These are phyloP conservation scores for Boechera divaricarpa DNA, from an alignment of 345 rosid genomes.

Conservation along the genomic window DNA sequence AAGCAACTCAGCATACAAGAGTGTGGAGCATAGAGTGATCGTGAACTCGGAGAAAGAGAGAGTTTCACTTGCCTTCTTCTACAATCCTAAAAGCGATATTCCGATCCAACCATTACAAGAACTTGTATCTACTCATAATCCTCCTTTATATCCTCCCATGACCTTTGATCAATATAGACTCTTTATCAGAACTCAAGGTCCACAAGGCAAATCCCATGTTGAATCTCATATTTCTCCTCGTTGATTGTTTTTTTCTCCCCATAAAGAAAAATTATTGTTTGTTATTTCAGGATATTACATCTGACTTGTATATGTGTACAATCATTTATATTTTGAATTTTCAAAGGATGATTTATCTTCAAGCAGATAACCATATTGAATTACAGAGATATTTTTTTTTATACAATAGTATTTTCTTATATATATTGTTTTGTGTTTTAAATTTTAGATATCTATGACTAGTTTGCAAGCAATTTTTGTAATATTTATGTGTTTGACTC, in stretches of 20 bases:
- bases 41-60: conserved; percentile 74
- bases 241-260: conserved; percentile 16
- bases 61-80: conserved; percentile 86
- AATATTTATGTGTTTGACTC: too few species aligned
- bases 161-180: conserved; percentile 86
- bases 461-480: background rate
- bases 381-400: background rate
- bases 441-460: background rate
- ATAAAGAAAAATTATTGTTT: background rate
- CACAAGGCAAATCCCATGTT: conserved; percentile 86
- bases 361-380: conserved; percentile 3
- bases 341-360: conserved; percentile 21
- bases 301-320: conserved; percentile 41
- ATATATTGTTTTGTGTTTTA: too few species aligned
- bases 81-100: conserved; percentile 87
- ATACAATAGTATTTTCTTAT: too few species aligned
- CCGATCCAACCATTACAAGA: conserved; percentile 71
- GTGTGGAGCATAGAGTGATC: conserved; percentile 91
- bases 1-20: conserved; percentile 85
- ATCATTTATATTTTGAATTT: background rate
- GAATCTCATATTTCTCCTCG: conserved; percentile 59
- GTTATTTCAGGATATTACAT: conserved; percentile 20
- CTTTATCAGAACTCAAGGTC: conserved; percentile 78
- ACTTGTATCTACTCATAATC: conserved; percentile 61
- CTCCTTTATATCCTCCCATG: conserved; percentile 71